Evolutionary conservation across 495 filamentous ascomycete genomes (phyloP).

Genomic region (Penicillium canescens): DNA sequence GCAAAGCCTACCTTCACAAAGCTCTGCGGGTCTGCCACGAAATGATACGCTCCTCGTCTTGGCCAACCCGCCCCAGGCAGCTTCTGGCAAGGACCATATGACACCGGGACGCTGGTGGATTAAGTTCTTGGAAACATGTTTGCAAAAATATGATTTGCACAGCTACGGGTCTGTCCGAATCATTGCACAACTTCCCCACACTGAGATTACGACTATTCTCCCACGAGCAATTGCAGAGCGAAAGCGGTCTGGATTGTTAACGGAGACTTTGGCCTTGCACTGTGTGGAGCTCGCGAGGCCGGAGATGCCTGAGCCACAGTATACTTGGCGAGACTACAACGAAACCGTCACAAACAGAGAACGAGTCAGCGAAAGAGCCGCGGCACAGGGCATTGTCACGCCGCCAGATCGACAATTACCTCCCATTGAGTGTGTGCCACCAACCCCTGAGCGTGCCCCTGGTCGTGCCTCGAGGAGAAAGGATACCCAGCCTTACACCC

Average conservation of each 20-base stretch:
- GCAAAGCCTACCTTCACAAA: conserved; percentile 21
- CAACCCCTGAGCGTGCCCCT: conserved; percentile 8
- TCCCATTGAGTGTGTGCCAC: conserved; percentile 23
- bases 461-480: not conserved
- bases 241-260: conserved; percentile 51
- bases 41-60: conserved; percentile 71
- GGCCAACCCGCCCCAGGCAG: conserved; percentile 48
- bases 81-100: conserved; percentile 37
- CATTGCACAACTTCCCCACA: conserved; percentile 58
- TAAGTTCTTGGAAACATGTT: conserved; percentile 29
- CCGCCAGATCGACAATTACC: conserved; percentile 37
- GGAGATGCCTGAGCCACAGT: conserved; percentile 12
- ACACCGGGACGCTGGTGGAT: conserved; percentile 38
- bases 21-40: conserved; percentile 31
- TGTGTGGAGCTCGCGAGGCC: conserved; percentile 47
- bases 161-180: conserved; percentile 64
- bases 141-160: conserved; percentile 29
- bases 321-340: conserved; percentile 29
- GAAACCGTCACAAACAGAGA: conserved; percentile 29
- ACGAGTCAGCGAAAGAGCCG: conserved; percentile 35
- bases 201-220: conserved; percentile 47
- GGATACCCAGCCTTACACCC: conserved; percentile 15
- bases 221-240: conserved; percentile 56
- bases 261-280: conserved; percentile 54
- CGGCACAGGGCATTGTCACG: conserved; percentile 32